A percentile compares a stretch with the other conserved stretches of the same genome.
These are phyloP conservation scores for Dendrostoma leiphaemia DNA, from an alignment of 2,329 filamentous ascomycete species.

Conservation along the genomic window DNA sequence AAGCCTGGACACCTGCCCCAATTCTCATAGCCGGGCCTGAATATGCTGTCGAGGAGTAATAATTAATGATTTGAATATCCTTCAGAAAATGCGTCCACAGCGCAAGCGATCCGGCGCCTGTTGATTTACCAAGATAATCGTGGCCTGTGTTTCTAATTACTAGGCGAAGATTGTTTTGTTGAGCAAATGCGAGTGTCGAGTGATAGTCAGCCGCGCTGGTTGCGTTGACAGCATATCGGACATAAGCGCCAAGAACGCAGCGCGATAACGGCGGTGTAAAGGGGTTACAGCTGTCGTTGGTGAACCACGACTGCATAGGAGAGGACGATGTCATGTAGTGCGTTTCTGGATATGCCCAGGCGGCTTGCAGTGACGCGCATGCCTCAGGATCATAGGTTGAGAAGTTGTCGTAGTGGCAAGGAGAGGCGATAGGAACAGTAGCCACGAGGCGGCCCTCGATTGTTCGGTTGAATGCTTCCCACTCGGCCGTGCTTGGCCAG, in stretches of 20 bases:
- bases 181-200: conserved; percentile 32
- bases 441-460: conserved; percentile 48
- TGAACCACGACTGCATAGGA: conserved; percentile 22
- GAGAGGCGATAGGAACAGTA: conserved; percentile 39
- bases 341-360: conserved; percentile 11
- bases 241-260: conserved; percentile 36
- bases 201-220: conserved; percentile 22
- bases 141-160: conserved; percentile 51
- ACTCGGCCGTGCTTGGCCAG: conserved; percentile 48
- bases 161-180: conserved; percentile 40
- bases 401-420: conserved; percentile 39
- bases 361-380: conserved; percentile 17
- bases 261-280: conserved; percentile 33
- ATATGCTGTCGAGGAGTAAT: conserved; percentile 35
- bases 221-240: conserved; percentile 29
- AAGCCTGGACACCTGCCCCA: conserved; percentile 46
- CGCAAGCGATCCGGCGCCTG: conserved; percentile 46
- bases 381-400: conserved; percentile 14
- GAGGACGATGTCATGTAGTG: conserved; percentile 9
- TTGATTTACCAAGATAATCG: conserved; percentile 49
- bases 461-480: conserved; percentile 48
- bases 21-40: conserved; percentile 45
- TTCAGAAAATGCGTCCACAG: conserved; percentile 50
- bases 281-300: conserved; percentile 28
- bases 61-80: conserved; percentile 29